Evolutionary conservation across 768 basidiomycete species (phyloP), one percentile per base, ranked within the genome.

Genomic region (Suillus bovinus): DNA sequence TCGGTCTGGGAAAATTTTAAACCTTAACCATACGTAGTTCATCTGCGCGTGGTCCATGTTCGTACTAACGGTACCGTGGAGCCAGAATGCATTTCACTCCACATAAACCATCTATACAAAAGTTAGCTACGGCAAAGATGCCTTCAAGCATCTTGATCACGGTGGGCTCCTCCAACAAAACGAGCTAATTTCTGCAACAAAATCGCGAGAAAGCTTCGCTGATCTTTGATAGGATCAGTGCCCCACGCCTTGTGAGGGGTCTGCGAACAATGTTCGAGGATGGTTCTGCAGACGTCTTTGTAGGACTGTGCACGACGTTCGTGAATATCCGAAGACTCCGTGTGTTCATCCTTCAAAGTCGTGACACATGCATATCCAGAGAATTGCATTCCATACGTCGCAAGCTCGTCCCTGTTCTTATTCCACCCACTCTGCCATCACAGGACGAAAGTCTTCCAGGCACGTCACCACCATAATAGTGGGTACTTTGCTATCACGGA

Each of bases 341-440:
- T 5, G 1, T 16, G 36, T 36, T 27, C 54, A 27, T 55, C 54
- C 16, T 38, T 55, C 36, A 55, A 17, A 38, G 73, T 69, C 1
- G 75, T 76, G 60, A 77, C 67, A 56, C 77, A 79, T 6, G 74
- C 77, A n/a, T 73, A 67, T 13, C 70, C 74, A 17, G 62, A 55
- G 4, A 72, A 73, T 9, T 49, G n/a, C 61, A 79, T 78, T 11
- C 64, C 65, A 41, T 70, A 60, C 4, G 29, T 29, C 31, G 59
- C 62, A 61, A 78, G 76, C 0, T 22, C 31, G 20, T 44, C 36
- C 47, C 73, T 52, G 59, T 77, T 77, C 42, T 59, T 42, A 11
- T 49, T 46, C 76, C 76, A 77, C 77, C 77, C 77, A 79, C 46
- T 58, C 63, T 5, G 67, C 66, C 64, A 71, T 72, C 11, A 70